phyloP scores from a whole-genome alignment of 805 yeast species.

The Pichia rugopelliculosa region DNA sequence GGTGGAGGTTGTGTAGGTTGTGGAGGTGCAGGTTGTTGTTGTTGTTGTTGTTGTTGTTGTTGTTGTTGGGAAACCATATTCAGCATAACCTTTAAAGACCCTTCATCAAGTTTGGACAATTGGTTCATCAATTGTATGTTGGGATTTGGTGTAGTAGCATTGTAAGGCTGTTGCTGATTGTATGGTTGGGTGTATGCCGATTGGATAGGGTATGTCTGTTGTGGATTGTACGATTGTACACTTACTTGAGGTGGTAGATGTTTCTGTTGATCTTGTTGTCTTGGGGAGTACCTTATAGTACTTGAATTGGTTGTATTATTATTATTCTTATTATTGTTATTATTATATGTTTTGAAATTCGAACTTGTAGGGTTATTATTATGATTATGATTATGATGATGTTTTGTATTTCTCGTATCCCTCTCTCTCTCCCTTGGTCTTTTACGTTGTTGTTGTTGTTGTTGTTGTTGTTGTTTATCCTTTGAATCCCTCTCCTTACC shows the following conservation, averaged over 20 bases:
- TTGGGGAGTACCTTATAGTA: slow-evolving; percentile 5
- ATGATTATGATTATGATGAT: slow-evolving; percentile 5
- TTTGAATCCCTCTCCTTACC: slow-evolving; percentile 28
- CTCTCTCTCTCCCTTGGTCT: slow-evolving; percentile 5
- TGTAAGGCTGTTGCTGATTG: slow-evolving; percentile 13
- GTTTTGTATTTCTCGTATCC: slow-evolving; percentile 6
- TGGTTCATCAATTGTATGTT: slow-evolving; percentile 12
- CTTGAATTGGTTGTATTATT: background rate
- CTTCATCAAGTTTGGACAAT: slow-evolving; percentile 26
- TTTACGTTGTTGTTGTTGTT: background rate
- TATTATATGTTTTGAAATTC: slow-evolving; percentile 3
- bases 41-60: slow-evolving; percentile 5
- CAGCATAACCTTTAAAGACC: slow-evolving; percentile 27
- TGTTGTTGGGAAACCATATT: slow-evolving; percentile 22
- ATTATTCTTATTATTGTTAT: slow-evolving; percentile 1
- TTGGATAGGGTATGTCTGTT: slow-evolving; percentile 5
- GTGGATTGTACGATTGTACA: slow-evolving; percentile 1
- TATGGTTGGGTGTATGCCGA: slow-evolving; percentile 18
- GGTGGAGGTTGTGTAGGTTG: slow-evolving; percentile 1
- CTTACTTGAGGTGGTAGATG: slow-evolving; percentile 11
- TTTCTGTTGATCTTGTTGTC: slow-evolving; percentile 9
- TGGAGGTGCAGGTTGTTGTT: background rate
- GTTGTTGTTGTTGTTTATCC: background rate
- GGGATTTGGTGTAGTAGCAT: background rate
- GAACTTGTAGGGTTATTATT: slow-evolving; percentile 4